A percentile compares a stretch with the other conserved stretches of the same genome.
phyloP scores from a whole-genome alignment of 1,139 yeast species.

The Nematodospora anomalae region DNA sequence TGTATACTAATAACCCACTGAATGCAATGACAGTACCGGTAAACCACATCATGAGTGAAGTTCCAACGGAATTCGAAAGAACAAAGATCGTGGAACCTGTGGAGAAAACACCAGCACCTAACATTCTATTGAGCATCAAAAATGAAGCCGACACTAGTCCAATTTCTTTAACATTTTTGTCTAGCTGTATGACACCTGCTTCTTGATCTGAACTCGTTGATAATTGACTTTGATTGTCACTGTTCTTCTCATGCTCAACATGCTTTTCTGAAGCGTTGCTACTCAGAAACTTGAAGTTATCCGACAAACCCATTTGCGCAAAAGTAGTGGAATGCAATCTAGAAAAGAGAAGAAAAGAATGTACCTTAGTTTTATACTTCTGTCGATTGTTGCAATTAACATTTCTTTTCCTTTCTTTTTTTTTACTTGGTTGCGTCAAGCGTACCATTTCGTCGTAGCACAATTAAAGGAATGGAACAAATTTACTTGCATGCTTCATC shows the following conservation, averaged over 20 bases:
- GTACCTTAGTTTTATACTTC: no score
- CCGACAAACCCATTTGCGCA: slow-evolving; percentile 11
- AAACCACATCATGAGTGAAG: slow-evolving; percentile 72
- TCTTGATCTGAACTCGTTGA: slow-evolving; percentile 24
- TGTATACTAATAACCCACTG: slow-evolving; percentile 71
- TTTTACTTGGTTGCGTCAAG: no score
- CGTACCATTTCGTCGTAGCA: no score
- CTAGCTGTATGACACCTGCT: slow-evolving; percentile 44
- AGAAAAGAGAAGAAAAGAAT: no score
- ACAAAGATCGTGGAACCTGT: slow-evolving; percentile 76
- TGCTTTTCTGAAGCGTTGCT: slow-evolving; percentile 4
- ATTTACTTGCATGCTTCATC: no score
- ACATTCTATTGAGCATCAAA: slow-evolving; percentile 74
- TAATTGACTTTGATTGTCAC: slow-evolving; percentile 18
- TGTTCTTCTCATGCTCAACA: slow-evolving; percentile 9
- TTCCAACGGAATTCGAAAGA: slow-evolving; percentile 74
- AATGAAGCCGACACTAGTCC: slow-evolving; percentile 72
- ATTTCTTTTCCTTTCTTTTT: no score
- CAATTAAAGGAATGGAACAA: no score
- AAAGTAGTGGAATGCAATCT: no score
- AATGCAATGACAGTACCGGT: slow-evolving; percentile 74
- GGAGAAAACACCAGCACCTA: slow-evolving; percentile 87
- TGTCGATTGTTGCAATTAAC: no score
- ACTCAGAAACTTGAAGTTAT: slow-evolving; percentile 6
- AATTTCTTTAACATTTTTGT: slow-evolving; percentile 54